Evolutionary conservation across 805 yeast species (phyloP).

Genomic region (Candida chilensis): DNA sequence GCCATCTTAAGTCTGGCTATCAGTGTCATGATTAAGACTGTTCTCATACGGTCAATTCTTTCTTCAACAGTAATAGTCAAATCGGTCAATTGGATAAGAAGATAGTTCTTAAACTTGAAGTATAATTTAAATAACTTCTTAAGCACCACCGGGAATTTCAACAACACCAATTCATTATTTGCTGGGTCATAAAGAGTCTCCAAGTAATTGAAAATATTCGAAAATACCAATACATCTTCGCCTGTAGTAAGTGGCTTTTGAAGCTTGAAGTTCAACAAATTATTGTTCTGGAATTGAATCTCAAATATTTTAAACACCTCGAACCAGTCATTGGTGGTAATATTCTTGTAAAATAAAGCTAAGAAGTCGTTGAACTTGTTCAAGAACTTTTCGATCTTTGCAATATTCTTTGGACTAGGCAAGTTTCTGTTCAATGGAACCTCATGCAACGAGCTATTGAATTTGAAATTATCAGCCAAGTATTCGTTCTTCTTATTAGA

Average conservation of each 20-base stretch:
- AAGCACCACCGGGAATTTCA: conserved; percentile 61
- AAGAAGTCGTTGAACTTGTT: conserved; percentile 56
- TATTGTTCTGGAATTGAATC: conserved; percentile 48
- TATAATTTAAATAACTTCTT: conserved; percentile 60
- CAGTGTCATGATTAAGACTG: conserved; percentile 57
- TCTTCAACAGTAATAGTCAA: conserved; percentile 44
- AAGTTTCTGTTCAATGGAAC: conserved; percentile 37
- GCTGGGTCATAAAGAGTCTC: conserved; percentile 34
- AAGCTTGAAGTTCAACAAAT: conserved; percentile 46
- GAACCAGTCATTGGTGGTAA: conserved; percentile 71
- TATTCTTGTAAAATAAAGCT: conserved; percentile 43
- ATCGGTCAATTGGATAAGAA: conserved; percentile 59
- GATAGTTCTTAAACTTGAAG: conserved; percentile 52
- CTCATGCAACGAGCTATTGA: conserved; percentile 29
- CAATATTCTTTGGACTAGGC: conserved; percentile 33
- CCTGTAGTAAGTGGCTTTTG: conserved; percentile 21
- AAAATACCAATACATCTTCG: conserved; percentile 51
- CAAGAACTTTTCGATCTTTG: conserved; percentile 52
- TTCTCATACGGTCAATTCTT: conserved; percentile 60
- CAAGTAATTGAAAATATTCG: conserved; percentile 67
- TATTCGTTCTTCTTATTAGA: conserved; percentile 26
- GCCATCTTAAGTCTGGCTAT: conserved; percentile 62
- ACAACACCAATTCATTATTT: conserved; percentile 13
- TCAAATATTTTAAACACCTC: conserved; percentile 67
- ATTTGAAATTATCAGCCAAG: conserved; percentile 27